These are phyloP conservation scores for Lotus japonicus DNA, from an alignment of 306 rosid species.

Conservation along the genomic window DNA sequence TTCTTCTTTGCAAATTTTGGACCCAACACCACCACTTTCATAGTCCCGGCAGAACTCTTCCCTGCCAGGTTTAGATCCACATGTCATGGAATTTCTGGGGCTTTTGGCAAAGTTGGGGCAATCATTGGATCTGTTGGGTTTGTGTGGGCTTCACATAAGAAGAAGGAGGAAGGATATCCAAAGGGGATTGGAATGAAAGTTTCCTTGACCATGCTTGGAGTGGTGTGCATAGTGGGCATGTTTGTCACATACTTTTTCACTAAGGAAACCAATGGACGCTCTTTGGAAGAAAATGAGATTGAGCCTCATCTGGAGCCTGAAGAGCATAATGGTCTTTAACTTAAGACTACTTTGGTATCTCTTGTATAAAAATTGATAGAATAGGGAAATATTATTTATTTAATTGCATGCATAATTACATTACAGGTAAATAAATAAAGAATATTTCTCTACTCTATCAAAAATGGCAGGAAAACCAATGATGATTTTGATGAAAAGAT, in stretches of 20 bases:
- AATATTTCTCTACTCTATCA: too few species aligned
- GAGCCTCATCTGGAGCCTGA: not conserved
- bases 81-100: slow-evolving; percentile 81
- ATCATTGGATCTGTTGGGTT: slow-evolving; percentile 66
- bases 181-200: slow-evolving; percentile 38
- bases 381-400: too few species aligned
- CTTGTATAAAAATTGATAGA: too few species aligned
- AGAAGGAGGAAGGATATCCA: slow-evolving; percentile 14
- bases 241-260: slow-evolving; percentile 51
- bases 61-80: slow-evolving; percentile 77
- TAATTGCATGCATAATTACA: too few species aligned
- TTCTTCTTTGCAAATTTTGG: slow-evolving; percentile 84
- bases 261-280: slow-evolving; percentile 57
- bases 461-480: too few species aligned
- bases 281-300: slow-evolving; percentile 70
- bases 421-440: too few species aligned
- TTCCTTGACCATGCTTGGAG: slow-evolving; percentile 47
- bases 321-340: not conserved
- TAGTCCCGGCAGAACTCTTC: slow-evolving; percentile 72
- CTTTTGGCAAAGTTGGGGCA: slow-evolving; percentile 63
- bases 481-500: too few species aligned
- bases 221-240: slow-evolving; percentile 54
- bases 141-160: slow-evolving; percentile 37
- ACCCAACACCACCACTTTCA: slow-evolving; percentile 87
- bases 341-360: too few species aligned